These are phyloP conservation scores for Polyplosphaeria fusca DNA, from an alignment of 495 filamentous ascomycete species.

Conservation along the genomic window DNA sequence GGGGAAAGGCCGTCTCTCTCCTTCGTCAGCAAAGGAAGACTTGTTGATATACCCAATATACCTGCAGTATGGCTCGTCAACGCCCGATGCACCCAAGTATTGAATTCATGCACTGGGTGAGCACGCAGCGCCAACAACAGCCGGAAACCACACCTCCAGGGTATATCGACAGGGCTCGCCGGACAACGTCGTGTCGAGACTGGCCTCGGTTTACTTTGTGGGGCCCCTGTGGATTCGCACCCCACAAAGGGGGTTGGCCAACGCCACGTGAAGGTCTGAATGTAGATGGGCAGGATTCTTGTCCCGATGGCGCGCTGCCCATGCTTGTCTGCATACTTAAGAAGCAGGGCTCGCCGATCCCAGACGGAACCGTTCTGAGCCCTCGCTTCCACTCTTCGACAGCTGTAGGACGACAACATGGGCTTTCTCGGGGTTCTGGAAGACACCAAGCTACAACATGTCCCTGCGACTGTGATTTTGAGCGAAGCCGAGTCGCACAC, in stretches of 20 bases:
- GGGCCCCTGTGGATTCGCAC: slow-evolving; percentile 10
- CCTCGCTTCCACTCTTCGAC: too few relatives aligned
- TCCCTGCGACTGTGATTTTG: slow-evolving; percentile 28
- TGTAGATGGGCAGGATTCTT: slow-evolving; percentile 12
- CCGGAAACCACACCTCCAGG: not conserved
- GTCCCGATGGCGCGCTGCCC: too few relatives aligned
- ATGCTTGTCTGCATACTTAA: too few relatives aligned
- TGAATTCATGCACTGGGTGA: not conserved
- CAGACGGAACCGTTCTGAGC: not conserved
- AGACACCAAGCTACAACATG: slow-evolving; percentile 22
- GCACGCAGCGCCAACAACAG: not conserved
- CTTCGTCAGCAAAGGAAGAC: too few relatives aligned
- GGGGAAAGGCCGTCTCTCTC: not conserved
- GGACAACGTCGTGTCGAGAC: not conserved
- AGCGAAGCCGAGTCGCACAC: not conserved
- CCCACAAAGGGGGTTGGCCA: slow-evolving; percentile 15
- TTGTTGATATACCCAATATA: too few relatives aligned
- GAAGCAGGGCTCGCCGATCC: not conserved
- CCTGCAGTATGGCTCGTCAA: too few relatives aligned
- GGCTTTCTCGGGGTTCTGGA: slow-evolving; percentile 30
- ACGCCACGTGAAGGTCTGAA: slow-evolving; percentile 16
- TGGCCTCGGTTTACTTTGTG: not conserved
- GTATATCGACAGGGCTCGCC: not conserved
- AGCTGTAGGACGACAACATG: slow-evolving; percentile 12
- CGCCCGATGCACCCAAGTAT: slow-evolving; percentile 6